Conservation (phyloP, 805 yeast genomes). For the Maudiozyma turicensis region DNA sequence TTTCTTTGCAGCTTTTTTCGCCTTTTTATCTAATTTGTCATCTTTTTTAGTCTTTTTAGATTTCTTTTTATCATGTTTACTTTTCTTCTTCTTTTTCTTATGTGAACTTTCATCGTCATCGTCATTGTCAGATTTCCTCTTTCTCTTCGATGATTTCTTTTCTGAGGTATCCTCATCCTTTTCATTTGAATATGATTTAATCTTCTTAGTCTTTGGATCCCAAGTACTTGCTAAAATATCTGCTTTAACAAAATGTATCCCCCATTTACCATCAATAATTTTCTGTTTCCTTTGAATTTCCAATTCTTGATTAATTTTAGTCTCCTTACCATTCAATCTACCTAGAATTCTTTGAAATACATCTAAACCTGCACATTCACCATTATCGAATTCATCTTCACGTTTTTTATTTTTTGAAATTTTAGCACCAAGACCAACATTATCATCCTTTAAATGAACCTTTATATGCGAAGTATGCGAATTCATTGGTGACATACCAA, state of each 20-base stretch:
- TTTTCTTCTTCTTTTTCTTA: constrained; percentile 19
- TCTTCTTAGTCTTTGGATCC: constrained; percentile 47
- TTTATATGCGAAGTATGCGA: constrained; percentile 71
- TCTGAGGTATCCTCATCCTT: constrained; percentile 1
- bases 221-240: constrained; percentile 77
- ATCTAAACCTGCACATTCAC: constrained; percentile 84
- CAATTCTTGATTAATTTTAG: constrained; percentile 50
- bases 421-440: constrained; percentile 82
- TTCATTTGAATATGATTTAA: constrained; percentile 22
- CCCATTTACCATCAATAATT: constrained; percentile 79
- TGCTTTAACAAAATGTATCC: constrained; percentile 78
- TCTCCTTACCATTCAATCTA: constrained; percentile 78
- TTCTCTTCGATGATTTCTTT: background rate
- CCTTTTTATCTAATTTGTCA: constrained; percentile 26
- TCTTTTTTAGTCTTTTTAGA: constrained; percentile 20
- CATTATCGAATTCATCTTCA: constrained; percentile 63
- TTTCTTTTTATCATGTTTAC: constrained; percentile 26
- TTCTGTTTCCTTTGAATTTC: constrained; percentile 59
- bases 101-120: constrained; percentile 15
- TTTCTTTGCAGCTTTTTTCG: constrained; percentile 20
- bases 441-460: constrained; percentile 74
- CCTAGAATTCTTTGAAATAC: constrained; percentile 88
- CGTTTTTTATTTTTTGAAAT: constrained; percentile 42
- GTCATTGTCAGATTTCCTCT: constrained; percentile 10
- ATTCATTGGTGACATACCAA: constrained; percentile 47